Evolutionary conservation across 1,139 yeast species (phyloP).

Genomic region (Hyphopichia khmerensis): DNA sequence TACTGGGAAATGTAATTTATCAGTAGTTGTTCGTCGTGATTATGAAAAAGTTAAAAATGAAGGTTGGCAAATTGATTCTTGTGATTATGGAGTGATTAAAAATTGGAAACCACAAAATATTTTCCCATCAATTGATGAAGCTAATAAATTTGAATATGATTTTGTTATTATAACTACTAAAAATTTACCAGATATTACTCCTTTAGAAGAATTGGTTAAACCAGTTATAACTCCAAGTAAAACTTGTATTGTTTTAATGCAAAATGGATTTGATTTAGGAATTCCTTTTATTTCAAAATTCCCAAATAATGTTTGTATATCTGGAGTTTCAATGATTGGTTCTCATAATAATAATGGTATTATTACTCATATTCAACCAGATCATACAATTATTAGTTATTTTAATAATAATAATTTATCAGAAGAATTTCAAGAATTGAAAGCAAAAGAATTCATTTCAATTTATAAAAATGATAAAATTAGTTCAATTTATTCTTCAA

Average conservation of each 20-base stretch:
- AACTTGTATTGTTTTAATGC: constrained; percentile 23
- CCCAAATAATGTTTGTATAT: constrained; percentile 37
- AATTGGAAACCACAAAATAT: constrained; percentile 12
- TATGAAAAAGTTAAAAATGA: constrained; percentile 12
- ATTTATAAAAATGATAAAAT: constrained; percentile 21
- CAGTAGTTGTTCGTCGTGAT: constrained; percentile 17
- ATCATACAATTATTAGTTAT: constrained; percentile 15
- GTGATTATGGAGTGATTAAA: constrained; percentile 16
- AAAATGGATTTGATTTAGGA: constrained; percentile 39
- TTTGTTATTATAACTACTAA: constrained; percentile 18
- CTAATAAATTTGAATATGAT: constrained; percentile 9
- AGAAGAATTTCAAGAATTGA: constrained; percentile 6
- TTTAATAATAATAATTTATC: constrained; percentile 15
- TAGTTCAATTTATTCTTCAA: constrained; percentile 6
- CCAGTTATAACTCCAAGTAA: constrained; percentile 12
- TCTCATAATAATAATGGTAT: constrained; percentile 20
- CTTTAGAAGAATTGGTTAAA: constrained; percentile 13
- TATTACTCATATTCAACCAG: constrained; percentile 30
- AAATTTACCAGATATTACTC: constrained; percentile 16
- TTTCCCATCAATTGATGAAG: constrained; percentile 11
- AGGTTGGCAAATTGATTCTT: constrained; percentile 16
- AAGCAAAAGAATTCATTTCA: constrained; percentile 16
- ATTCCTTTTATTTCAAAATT: constrained; percentile 45
- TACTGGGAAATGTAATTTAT: constrained; percentile 2
- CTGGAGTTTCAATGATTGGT: constrained; percentile 28